A percentile compares a stretch with the other conserved stretches of the same genome.
Conservation (phyloP, 352 stramenopile species). For the Phytophthora kernoviae region DNA sequence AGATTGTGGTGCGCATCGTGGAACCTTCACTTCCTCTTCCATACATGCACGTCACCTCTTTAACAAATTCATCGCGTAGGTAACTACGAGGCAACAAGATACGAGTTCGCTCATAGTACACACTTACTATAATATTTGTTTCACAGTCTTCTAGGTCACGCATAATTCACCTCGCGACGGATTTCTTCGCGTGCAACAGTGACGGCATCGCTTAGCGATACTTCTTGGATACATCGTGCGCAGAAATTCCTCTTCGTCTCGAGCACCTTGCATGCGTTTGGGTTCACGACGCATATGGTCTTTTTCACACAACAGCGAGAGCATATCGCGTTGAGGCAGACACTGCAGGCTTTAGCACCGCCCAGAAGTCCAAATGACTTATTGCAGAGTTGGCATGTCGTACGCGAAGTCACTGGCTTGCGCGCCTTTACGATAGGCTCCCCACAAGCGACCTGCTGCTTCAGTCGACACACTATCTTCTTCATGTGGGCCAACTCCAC, state of each 20-base stretch:
- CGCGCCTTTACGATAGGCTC: constrained; percentile 7
- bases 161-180: constrained; percentile 4
- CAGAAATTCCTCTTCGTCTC: constrained; percentile 29
- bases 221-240: constrained; percentile 19
- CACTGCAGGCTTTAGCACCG: constrained; percentile 17
- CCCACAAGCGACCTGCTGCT: constrained; percentile 19
- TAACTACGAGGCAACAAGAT: no score
- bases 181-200: constrained; percentile 23
- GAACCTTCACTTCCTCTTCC: no score
- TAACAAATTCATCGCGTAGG: no score
- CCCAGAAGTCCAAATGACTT: constrained; percentile 22
- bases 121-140: background rate
- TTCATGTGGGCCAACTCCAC: constrained; percentile 54
- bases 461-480: constrained; percentile 51
- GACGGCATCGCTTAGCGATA: constrained; percentile 15
- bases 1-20: no score
- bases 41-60: no score
- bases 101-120: no score
- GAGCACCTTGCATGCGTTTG: constrained; percentile 1
- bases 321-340: constrained; percentile 26
- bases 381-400: constrained; percentile 21
- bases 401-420: constrained; percentile 16
- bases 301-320: constrained; percentile 37
- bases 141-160: background rate
- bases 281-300: constrained; percentile 9